phyloP scores from a whole-genome alignment of 2,329 filamentous ascomycete genomes.

The Colletotrichum sp. region DNA sequence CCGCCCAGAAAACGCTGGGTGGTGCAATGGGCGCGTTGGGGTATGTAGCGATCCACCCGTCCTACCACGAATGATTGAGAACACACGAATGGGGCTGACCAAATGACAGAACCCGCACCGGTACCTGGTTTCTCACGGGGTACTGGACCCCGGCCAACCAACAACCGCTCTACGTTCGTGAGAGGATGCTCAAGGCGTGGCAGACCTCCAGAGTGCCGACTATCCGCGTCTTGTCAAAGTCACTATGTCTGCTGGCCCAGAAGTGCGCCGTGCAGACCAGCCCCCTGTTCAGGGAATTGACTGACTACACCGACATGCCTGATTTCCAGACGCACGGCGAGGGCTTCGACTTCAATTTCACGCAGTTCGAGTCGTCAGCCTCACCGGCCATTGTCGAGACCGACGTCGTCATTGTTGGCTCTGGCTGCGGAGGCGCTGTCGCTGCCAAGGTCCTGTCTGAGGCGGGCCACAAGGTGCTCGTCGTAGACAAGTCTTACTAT shows the following conservation, averaged over 20 bases:
- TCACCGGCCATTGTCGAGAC: conserved; percentile 66
- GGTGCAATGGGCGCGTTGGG: conserved; percentile 43
- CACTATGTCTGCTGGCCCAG: conserved; percentile 59
- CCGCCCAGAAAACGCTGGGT: conserved; percentile 40
- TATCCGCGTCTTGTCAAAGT: conserved; percentile 60
- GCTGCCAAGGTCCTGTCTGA: conserved; percentile 81
- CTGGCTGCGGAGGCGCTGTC: conserved; percentile 84
- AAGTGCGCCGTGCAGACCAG: conserved; percentile 61
- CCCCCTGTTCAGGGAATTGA: conserved; percentile 57
- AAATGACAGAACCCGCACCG: conserved; percentile 60
- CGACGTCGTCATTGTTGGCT: conserved; percentile 86
- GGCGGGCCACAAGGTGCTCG: conserved; percentile 75
- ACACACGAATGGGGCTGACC: not conserved
- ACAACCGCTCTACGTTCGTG: conserved; percentile 64
- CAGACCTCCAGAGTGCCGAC: conserved; percentile 57
- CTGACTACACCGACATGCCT: conserved; percentile 63
- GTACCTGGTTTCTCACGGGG: conserved; percentile 71
- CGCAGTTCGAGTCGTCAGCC: conserved; percentile 55
- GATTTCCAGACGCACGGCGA: conserved; percentile 53
- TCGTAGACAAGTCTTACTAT: conserved; percentile 84
- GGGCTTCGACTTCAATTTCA: conserved; percentile 63
- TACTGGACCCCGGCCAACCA: conserved; percentile 65
- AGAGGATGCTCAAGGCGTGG: conserved; percentile 69
- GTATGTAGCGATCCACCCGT: conserved; percentile 37
- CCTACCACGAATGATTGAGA: not conserved